phyloP scores from a whole-genome alignment of 768 basidiomycete genomes.

The Candolleomyces efflorescens region DNA sequence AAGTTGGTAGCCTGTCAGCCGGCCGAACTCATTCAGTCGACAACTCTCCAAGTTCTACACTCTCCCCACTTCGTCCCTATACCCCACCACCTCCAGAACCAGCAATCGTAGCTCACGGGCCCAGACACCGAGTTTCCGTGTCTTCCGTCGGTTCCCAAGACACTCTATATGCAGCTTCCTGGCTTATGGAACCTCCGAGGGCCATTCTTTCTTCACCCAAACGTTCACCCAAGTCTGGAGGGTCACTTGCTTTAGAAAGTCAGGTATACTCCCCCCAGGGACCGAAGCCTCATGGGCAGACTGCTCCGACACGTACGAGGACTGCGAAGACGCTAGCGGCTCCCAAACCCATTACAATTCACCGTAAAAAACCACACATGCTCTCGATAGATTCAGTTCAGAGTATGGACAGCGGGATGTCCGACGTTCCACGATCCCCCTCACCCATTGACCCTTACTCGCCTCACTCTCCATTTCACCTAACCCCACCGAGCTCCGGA shows the following conservation, averaged over 20 bases:
- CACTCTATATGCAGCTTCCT: background rate
- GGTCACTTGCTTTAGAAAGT: background rate
- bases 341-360: background rate
- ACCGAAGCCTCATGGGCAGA: too few relatives aligned
- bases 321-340: background rate
- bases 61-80: background rate
- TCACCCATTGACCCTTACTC: slow-evolving; percentile 14
- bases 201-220: slow-evolving; percentile 2
- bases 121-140: background rate
- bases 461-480: slow-evolving; percentile 16
- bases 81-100: background rate
- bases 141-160: background rate
- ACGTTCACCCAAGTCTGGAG: background rate
- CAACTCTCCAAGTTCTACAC: background rate
- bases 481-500: slow-evolving; percentile 19
- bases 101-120: background rate
- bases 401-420: slow-evolving; percentile 7
- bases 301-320: too few relatives aligned
- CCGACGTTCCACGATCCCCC: slow-evolving; percentile 23
- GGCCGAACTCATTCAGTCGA: background rate
- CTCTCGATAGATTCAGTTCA: background rate
- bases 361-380: background rate
- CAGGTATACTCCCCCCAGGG: background rate
- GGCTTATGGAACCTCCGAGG: background rate
- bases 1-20: background rate